Evolutionary conservation across 1,284 basidiomycete species (phyloP).

Genomic region (Neonothopanus nambi): DNA sequence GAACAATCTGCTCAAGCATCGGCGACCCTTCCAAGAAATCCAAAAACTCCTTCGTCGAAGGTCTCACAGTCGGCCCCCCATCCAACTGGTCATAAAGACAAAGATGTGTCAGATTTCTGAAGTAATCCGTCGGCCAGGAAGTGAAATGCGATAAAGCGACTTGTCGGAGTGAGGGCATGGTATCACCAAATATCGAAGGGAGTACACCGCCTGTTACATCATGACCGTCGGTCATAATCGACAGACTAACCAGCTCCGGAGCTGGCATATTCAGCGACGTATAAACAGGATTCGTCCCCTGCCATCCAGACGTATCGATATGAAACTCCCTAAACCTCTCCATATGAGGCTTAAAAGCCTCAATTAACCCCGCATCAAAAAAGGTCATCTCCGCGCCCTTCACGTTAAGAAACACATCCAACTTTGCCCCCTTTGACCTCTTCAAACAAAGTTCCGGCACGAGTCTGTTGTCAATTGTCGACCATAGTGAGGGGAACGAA

Average conservation of each 20-base stretch:
- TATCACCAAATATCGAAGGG: constrained; percentile 5
- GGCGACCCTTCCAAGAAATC: constrained; percentile 10
- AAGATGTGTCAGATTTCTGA: constrained; percentile 4
- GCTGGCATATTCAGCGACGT: neutral
- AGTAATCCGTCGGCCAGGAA: constrained; percentile 9
- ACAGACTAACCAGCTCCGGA: constrained; percentile 3
- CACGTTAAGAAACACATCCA: constrained; percentile 15
- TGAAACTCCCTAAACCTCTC: constrained; percentile 9
- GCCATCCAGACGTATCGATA: neutral
- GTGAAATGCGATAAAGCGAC: constrained; percentile 5
- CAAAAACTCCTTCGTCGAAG: constrained; percentile 2
- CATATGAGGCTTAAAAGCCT: constrained; percentile 2
- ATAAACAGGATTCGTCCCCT: neutral
- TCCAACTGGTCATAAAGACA: constrained; percentile 7
- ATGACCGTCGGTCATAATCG: constrained; percentile 6
- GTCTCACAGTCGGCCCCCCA: neutral
- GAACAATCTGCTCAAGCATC: constrained; percentile 1
- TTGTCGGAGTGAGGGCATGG: constrained; percentile 6
- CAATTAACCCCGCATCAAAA: neutral
- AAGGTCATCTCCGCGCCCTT: neutral
- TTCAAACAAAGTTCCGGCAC: constrained; percentile 14
- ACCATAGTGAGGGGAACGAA: constrained; percentile 4
- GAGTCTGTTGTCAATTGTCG: constrained; percentile 2
- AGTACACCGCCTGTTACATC: neutral
- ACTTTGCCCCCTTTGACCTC: constrained; percentile 13